Percentiles rank a stretch among this genome's conserved stretches.
phyloP scores from a whole-genome alignment of 1,284 basidiomycete species.

The Rhodofomes roseus region DNA sequence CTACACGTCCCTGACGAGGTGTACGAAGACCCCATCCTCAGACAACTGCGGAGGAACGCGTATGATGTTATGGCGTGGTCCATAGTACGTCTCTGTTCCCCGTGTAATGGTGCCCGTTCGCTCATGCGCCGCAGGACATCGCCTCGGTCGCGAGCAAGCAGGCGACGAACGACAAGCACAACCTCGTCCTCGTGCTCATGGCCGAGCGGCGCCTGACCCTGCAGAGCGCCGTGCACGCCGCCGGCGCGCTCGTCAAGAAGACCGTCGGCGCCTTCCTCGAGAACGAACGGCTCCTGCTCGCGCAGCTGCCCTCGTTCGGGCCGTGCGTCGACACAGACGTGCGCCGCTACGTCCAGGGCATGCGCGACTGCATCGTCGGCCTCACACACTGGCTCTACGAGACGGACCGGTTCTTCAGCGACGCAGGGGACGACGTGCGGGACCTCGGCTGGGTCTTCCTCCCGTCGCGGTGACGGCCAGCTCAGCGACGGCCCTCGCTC shows the following conservation, averaged over 20 bases:
- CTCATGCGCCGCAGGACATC: slow-evolving; percentile 39
- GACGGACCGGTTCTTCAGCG: slow-evolving; percentile 53
- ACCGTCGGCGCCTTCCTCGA: slow-evolving; percentile 35
- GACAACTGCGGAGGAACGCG: slow-evolving; percentile 34
- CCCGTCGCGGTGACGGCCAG: slow-evolving; percentile 13
- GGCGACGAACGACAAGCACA: slow-evolving; percentile 28
- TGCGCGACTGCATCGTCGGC: slow-evolving; percentile 51
- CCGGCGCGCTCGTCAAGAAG: slow-evolving; percentile 37
- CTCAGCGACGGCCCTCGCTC: too few relatives aligned
- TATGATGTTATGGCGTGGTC: slow-evolving; percentile 45
- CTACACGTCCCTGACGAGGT: slow-evolving; percentile 35
- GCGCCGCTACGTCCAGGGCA: slow-evolving; percentile 38
- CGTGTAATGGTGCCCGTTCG: background rate
- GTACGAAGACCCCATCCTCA: slow-evolving; percentile 28
- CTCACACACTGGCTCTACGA: slow-evolving; percentile 58
- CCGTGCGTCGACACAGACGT: slow-evolving; percentile 28
- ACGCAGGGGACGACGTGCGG: slow-evolving; percentile 52
- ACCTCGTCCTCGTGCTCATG: slow-evolving; percentile 44
- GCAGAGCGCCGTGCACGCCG: slow-evolving; percentile 46
- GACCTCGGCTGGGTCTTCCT: slow-evolving; percentile 63
- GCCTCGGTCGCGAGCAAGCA: slow-evolving; percentile 45
- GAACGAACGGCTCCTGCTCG: slow-evolving; percentile 28
- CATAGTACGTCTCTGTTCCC: slow-evolving; percentile 33
- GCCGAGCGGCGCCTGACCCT: slow-evolving; percentile 36
- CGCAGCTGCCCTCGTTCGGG: slow-evolving; percentile 1